Percentiles rank a stretch among this genome's conserved stretches.
Conservation (phyloP, 2,329 filamentous ascomycete species). For the Ophiostoma angusticollis region DNA sequence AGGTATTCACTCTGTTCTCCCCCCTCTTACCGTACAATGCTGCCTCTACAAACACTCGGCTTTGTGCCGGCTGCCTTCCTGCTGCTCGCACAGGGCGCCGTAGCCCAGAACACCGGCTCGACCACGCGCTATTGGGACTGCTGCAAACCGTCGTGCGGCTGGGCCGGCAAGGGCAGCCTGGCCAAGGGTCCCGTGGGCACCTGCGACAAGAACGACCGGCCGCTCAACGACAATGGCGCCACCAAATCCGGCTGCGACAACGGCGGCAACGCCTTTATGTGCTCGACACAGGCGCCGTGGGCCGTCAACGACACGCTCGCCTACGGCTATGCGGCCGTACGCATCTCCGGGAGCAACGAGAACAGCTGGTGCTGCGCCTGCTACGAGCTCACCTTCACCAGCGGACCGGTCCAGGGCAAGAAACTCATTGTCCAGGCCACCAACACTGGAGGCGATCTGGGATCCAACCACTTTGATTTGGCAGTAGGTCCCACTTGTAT, state of each 20-base stretch:
- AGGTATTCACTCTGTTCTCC: background rate
- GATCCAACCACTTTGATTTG: conserved; percentile 42
- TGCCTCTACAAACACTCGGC: conserved; percentile 1
- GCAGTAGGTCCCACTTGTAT: conserved; percentile 20
- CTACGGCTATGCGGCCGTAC: conserved; percentile 42
- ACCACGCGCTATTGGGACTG: conserved; percentile 39
- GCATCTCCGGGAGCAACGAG: conserved; percentile 30
- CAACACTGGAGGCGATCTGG: conserved; percentile 44
- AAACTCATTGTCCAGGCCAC: conserved; percentile 48
- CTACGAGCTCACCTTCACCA: conserved; percentile 48
- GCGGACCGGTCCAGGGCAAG: conserved; percentile 39
- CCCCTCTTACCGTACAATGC: conserved; percentile 1
- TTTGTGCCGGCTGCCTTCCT: conserved; percentile 2
- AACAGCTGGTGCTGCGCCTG: conserved; percentile 39
- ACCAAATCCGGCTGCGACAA: conserved; percentile 25
- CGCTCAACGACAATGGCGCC: conserved; percentile 28
- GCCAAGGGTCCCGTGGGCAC: conserved; percentile 28
- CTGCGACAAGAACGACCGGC: conserved; percentile 36
- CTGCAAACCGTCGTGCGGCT: conserved; percentile 52
- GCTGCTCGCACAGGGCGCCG: conserved; percentile 1
- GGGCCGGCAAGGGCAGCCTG: conserved; percentile 36
- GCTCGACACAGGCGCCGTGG: conserved; percentile 38
- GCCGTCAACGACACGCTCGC: conserved; percentile 34
- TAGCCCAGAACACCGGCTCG: conserved; percentile 8
- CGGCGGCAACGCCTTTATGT: conserved; percentile 40